phyloP scores from a whole-genome alignment of 768 basidiomycete species.

The Boletus coccyginus region DNA sequence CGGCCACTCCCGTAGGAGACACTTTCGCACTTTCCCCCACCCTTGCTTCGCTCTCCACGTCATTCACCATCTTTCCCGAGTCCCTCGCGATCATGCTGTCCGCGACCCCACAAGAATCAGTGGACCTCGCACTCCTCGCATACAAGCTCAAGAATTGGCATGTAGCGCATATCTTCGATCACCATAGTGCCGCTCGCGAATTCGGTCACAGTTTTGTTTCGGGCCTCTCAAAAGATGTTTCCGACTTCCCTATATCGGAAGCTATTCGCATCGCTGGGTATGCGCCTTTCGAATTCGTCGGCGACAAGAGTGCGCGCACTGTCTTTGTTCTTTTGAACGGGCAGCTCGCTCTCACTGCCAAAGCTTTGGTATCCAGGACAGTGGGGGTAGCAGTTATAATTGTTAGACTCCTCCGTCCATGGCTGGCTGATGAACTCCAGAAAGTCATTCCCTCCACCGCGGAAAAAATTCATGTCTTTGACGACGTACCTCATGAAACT shows the following conservation, averaged over 20 bases:
- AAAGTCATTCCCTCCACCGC: conserved; percentile 57
- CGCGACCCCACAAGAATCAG: conserved; percentile 78
- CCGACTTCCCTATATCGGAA: conserved; percentile 39
- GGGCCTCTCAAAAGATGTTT: conserved; percentile 30
- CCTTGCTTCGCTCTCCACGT: conserved; percentile 61
- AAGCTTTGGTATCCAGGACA: conserved; percentile 43
- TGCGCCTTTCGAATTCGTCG: conserved; percentile 72
- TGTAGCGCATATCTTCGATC: conserved; percentile 89
- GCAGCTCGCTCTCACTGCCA: conserved; percentile 64
- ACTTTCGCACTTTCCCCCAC: conserved; percentile 74
- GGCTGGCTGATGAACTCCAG: conserved; percentile 68
- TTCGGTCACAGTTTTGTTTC: conserved; percentile 52
- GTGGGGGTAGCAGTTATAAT: conserved; percentile 62
- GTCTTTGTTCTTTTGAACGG: conserved; percentile 76
- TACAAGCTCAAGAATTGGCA: conserved; percentile 67
- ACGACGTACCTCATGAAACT: conserved; percentile 66
- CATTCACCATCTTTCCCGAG: conserved; percentile 59
- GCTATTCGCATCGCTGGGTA: conserved; percentile 61
- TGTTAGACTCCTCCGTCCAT: conserved; percentile 81
- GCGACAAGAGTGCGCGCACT: conserved; percentile 58
- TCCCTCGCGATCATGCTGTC: conserved; percentile 75
- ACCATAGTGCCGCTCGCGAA: conserved; percentile 77
- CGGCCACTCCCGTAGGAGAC: conserved; percentile 62
- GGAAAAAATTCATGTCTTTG: conserved; percentile 65
- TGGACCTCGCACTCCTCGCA: conserved; percentile 73